A percentile compares a stretch with the other conserved stretches of the same genome.
Conservation (phyloP, 176 grass and related monocot species). For the Juncus inflexus region DNA sequence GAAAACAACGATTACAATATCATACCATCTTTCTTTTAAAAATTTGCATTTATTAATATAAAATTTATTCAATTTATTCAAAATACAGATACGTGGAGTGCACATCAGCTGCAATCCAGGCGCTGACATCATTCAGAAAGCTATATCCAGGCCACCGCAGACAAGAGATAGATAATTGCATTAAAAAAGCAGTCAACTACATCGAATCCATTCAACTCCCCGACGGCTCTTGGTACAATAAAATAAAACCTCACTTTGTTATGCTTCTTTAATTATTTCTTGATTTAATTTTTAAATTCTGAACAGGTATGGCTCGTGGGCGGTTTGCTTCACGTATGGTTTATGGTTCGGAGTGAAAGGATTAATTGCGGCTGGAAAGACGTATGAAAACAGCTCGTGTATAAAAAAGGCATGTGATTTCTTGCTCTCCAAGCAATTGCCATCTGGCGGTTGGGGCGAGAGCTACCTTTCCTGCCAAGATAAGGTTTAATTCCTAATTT, state of each 20-base stretch:
- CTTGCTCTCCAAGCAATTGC: slow-evolving; percentile 46
- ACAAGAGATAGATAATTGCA: slow-evolving; percentile 43
- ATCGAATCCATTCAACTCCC: slow-evolving; percentile 39
- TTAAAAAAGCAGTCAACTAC: slow-evolving; percentile 27
- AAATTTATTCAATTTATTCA: background rate
- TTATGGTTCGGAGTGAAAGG: slow-evolving; percentile 43
- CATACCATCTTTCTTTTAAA: background rate
- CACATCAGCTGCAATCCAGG: slow-evolving; percentile 50
- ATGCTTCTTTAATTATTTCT: slow-evolving; percentile 3
- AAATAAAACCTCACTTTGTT: background rate
- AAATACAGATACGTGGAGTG: slow-evolving; percentile 44
- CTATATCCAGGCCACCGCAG: slow-evolving; percentile 34
- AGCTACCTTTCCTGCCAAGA: slow-evolving; percentile 30
- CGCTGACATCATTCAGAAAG: slow-evolving; percentile 36
- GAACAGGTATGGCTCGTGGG: slow-evolving; percentile 47
- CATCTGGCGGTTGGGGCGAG: slow-evolving; percentile 51
- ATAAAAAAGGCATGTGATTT: slow-evolving; percentile 47
- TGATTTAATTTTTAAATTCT: background rate
- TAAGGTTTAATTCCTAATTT: background rate
- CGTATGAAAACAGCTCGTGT: slow-evolving; percentile 36
- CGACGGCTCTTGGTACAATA: slow-evolving; percentile 52
- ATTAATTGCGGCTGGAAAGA: slow-evolving; percentile 33
- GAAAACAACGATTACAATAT: slow-evolving; percentile 6
- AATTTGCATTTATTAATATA: background rate
- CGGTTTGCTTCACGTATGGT: slow-evolving; percentile 55